phyloP scores from a whole-genome alignment of 2,329 filamentous ascomycete species.

The Pyrenophora graminea region DNA sequence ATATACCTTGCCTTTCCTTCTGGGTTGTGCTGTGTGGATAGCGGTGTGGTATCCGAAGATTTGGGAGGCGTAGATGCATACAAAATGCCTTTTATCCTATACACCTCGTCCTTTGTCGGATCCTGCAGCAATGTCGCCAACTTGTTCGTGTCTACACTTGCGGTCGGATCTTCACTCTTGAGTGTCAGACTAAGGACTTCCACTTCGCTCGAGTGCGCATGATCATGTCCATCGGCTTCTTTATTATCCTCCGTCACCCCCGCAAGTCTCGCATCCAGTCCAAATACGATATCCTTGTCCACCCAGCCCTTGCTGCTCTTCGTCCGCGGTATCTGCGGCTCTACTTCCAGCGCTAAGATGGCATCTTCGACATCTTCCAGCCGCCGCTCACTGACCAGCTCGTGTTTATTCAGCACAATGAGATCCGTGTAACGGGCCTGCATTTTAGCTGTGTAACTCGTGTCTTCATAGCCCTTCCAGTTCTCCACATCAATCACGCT shows the following conservation, averaged over 20 bases:
- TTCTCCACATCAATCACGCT: slow-evolving; percentile 94
- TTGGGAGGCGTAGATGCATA: slow-evolving; percentile 52
- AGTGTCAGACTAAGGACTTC: slow-evolving; percentile 87
- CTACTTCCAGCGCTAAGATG: slow-evolving; percentile 78
- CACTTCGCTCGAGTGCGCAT: slow-evolving; percentile 78
- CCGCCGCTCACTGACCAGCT: slow-evolving; percentile 70
- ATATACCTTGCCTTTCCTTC: slow-evolving; percentile 68
- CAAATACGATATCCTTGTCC: slow-evolving; percentile 78
- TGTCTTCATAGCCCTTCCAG: slow-evolving; percentile 91
- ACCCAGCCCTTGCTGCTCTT: slow-evolving; percentile 84
- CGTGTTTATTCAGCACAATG: slow-evolving; percentile 94
- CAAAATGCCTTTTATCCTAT: slow-evolving; percentile 83
- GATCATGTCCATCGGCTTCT: slow-evolving; percentile 51
- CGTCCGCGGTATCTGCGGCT: slow-evolving; percentile 73
- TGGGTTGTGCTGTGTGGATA: slow-evolving; percentile 42
- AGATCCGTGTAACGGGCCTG: slow-evolving; percentile 90
- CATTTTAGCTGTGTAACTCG: slow-evolving; percentile 82
- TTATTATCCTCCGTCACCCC: slow-evolving; percentile 51
- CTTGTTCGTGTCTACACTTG: slow-evolving; percentile 64
- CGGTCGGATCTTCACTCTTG: slow-evolving; percentile 52
- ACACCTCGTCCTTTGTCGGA: slow-evolving; percentile 90
- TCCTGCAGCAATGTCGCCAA: slow-evolving; percentile 62
- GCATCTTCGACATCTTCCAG: slow-evolving; percentile 80
- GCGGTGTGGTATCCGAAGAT: slow-evolving; percentile 49
- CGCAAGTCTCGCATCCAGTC: slow-evolving; percentile 81